phyloP scores from a whole-genome alignment of 805 yeast species.

The Wickerhamomyces ciferrii region DNA sequence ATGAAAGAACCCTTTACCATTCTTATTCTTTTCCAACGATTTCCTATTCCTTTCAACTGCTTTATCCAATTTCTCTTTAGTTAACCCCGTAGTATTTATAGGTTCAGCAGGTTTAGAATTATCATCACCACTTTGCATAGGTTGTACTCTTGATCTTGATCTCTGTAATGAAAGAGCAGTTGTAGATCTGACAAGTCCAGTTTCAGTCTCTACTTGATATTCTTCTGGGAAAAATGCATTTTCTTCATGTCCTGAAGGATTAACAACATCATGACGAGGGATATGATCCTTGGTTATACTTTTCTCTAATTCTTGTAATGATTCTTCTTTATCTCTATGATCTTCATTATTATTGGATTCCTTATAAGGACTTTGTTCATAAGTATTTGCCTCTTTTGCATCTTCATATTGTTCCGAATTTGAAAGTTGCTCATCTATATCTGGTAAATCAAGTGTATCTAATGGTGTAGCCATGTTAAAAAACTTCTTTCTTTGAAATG shows the following conservation, averaged over 20 bases:
- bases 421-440: conserved; percentile 10
- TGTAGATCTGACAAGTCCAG: conserved; percentile 58
- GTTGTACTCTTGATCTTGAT: conserved; percentile 8
- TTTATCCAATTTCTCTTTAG: conserved; percentile 19
- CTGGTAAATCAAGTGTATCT: conserved; percentile 9
- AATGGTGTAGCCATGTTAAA: conserved; percentile 5
- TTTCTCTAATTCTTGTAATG: not conserved
- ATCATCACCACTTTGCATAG: not conserved
- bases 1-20: conserved; percentile 16
- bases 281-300: conserved; percentile 5
- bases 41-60: conserved; percentile 28
- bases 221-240: conserved; percentile 55
- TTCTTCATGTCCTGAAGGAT: conserved; percentile 3
- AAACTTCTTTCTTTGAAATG: too few species aligned
- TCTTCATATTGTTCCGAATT: conserved; percentile 1
- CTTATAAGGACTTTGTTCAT: not conserved
- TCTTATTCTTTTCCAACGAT: conserved; percentile 20
- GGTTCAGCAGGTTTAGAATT: conserved; percentile 1
- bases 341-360: not conserved
- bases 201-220: conserved; percentile 57
- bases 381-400: not conserved
- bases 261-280: conserved; percentile 5
- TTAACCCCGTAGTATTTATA: conserved; percentile 5
- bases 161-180: conserved; percentile 52
- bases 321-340: not conserved